Base-by-base conservation (phyloP, 1,284 basidiomycete species). In the Cerrena zonata region DNA sequence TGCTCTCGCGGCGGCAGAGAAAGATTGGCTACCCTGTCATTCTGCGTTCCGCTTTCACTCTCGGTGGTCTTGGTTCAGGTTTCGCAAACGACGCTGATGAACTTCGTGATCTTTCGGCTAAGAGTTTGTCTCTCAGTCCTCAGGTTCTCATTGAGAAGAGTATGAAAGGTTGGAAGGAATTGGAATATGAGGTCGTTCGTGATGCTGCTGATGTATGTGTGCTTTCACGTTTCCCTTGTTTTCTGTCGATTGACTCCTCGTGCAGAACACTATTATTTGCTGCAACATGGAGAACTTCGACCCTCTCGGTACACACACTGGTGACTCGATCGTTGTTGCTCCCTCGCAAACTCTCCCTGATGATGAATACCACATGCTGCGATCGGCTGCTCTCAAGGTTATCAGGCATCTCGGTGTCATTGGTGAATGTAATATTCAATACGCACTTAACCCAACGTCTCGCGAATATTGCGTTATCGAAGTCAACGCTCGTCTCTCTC, bases 241-340 rank as follows among this genome's bases (percentile, higher is more conserved):
- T 46, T 18, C 50, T 18, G 18, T 37, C 4, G 30, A 12, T 24
- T 49, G n/a, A 24, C 23, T 41, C 19, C 46, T 24, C 36, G n/a
- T 37, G 13, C 56, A 89, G 85, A 92, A 92, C 70, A 92, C 92
- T 10, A 92, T 94, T 66, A 94, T 94, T 62, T 94, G 92, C 72
- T 95, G 92, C 71, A 94, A 94, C 70, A 94, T 93, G 91, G 91
- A 96, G 73, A 99, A 99, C 74, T 99, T 99, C 61, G 96, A 99
- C 67, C 96, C 96, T 19, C 86, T 99, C 55, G 96, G 96, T 58
- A 98, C 93, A 39, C 96, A 99, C 71, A 99, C 96, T n/a, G 96
- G 96, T 64, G 96, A 99, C 69, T 99, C 95, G n/a, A 99, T 99
- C 64, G 96, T 99, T 65, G 94, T 99, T 41, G 96, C 96, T 3